phyloP scores from a whole-genome alignment of 108 stramenopile genomes.

The Thalassiosira profunda region DNA sequence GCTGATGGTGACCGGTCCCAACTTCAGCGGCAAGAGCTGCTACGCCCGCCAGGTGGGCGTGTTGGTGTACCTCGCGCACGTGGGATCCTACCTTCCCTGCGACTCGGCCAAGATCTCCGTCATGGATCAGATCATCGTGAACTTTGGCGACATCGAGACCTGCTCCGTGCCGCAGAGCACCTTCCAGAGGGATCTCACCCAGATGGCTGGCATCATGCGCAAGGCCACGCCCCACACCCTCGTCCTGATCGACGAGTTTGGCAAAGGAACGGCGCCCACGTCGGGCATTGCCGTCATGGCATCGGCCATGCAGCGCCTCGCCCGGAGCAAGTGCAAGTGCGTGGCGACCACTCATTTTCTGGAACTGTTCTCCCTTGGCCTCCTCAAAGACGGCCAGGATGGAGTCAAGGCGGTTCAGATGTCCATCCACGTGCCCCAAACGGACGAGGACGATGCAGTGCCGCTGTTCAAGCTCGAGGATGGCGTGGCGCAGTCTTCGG shows the following conservation, averaged over 20 bases:
- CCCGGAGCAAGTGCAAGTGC: constrained; percentile 66
- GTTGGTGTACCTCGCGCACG: constrained; percentile 93
- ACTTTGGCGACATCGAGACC: constrained; percentile 91
- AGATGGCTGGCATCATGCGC: constrained; percentile 79
- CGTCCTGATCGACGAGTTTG: constrained; percentile 97
- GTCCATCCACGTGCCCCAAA: constrained; percentile 85
- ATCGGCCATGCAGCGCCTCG: constrained; percentile 76
- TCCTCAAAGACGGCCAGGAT: constrained; percentile 66
- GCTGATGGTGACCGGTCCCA: constrained; percentile 92
- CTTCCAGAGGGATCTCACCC: constrained; percentile 94
- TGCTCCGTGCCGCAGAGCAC: constrained; percentile 94
- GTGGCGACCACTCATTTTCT: constrained; percentile 95
- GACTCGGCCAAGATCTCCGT: constrained; percentile 88
- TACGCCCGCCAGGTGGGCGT: constrained; percentile 91
- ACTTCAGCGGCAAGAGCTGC: constrained; percentile 95
- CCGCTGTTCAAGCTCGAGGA: constrained; percentile 93
- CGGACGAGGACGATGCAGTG: constrained; percentile 55
- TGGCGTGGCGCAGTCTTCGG: constrained; percentile 89
- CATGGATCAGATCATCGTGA: constrained; percentile 89
- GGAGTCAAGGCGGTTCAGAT: constrained; percentile 89
- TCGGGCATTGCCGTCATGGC: constrained; percentile 95
- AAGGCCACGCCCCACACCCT: constrained; percentile 78
- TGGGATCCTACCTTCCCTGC: constrained; percentile 92
- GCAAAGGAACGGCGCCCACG: constrained; percentile 93
- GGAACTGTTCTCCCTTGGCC: constrained; percentile 91